Percentiles rank a stretch among this genome's conserved stretches.
Evolutionary conservation across 2,329 filamentous ascomycete species (phyloP).

Genomic region (Arthrinium puccinioides): DNA sequence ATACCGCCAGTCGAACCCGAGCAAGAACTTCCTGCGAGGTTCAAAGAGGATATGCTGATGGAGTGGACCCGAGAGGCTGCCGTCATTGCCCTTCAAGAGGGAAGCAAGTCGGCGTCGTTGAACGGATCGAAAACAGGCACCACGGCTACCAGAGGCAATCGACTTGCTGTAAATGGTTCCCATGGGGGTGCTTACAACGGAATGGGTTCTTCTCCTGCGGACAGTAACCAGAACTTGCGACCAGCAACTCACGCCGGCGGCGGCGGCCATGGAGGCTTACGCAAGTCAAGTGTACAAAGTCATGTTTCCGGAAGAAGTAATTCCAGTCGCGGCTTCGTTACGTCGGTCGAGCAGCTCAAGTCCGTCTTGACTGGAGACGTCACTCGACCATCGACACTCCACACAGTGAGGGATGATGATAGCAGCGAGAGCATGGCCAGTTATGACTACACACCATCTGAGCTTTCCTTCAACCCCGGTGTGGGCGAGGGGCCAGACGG

Average conservation of each 20-base stretch:
- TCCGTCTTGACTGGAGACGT: conserved; percentile 49
- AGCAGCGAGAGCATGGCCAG: conserved; percentile 64
- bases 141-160: conserved; percentile 42
- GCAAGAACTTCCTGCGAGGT: conserved; percentile 54
- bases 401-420: conserved; percentile 34
- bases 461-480: conserved; percentile 52
- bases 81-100: conserved; percentile 60
- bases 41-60: conserved; percentile 68
- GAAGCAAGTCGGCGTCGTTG: conserved; percentile 65
- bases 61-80: conserved; percentile 76
- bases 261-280: conserved; percentile 33
- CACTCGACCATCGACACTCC: conserved; percentile 29
- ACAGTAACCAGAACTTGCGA: conserved; percentile 42
- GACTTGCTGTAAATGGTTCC: conserved; percentile 50
- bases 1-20: conserved; percentile 30
- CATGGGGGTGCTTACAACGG: conserved; percentile 26
- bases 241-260: conserved; percentile 35
- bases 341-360: conserved; percentile 58
- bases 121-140: conserved; percentile 67
- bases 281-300: conserved; percentile 49
- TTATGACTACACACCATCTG: conserved; percentile 61
- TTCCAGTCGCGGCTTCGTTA: conserved; percentile 42
- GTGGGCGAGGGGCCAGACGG: conserved; percentile 21
- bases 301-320: conserved; percentile 35
- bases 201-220: conserved; percentile 41